Evolutionary conservation across 495 filamentous ascomycete species (phyloP), one percentile per base, ranked within the genome.

Genomic region (Durotheca rogersii): DNA sequence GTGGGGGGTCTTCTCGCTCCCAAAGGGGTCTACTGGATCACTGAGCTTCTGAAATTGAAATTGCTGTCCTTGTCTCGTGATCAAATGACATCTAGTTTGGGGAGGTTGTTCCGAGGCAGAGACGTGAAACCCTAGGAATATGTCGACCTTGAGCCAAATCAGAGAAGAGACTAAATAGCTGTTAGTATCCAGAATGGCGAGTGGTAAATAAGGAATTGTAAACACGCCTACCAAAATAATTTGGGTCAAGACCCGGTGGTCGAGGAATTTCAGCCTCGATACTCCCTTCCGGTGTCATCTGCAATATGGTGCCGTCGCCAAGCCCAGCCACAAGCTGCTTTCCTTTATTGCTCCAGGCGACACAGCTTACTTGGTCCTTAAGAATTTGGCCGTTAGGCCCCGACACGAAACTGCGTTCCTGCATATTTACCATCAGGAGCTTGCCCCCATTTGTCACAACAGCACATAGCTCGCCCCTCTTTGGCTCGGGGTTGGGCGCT

Each of bases 251-350:
- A 44, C 75, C 76, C 7, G 88, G 81, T 5, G 92, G 90, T 30
- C 82, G 78, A 23, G 93, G 92, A 31, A 97, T 86, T 31, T 81
- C 74, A 15, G 76, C 89, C 65, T 89, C 93, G 14, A 78, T 76
- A 10, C 72, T 74, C 21, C 91, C 93, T 40, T 88, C 79, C 0
- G 86, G 87, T 1, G 85, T 89, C 82, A 96, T 84, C 62, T 96
- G 92, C 49, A 79, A 82, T 29, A 84, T 82, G 15, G 83, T 82
- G 39, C 92, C 93, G 68, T 96, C 82, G 12, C 76, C 84, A 56
- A 94, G 78, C 20, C 94, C 94, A 55, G 90, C 94, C 4, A 96
- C 79, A 16, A 99, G 73, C 65, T 96, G 91, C 64, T 95, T 97
- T 32, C 94, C 94, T 58, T 82, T 88, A 41, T 81, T 84, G 63